Evolutionary conservation across 345 rosid genomes (phyloP), one percentile per base, ranked within the genome.

Genomic region (Lepidium sativum): DNA sequence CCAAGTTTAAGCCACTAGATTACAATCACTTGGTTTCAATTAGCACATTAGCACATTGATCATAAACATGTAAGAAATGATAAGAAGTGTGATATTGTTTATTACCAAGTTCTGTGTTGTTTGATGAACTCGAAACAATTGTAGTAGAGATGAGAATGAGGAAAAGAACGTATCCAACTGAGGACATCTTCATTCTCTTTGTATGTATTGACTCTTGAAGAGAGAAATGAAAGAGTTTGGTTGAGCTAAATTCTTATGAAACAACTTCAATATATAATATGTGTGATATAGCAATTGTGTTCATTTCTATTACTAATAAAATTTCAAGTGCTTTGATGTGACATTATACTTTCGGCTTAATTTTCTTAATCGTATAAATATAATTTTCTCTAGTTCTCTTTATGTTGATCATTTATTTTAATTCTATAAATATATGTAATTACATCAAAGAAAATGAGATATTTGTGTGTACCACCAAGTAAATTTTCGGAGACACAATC

Each of bases 91-190:
- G 7, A 11, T n/a, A 34, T 69, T 8, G 53, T 50, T 62, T 62
- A 70, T 70, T 63, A 71, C 70, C 75, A 63, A 54, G 52, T 63
- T 71, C 65, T 29, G 38, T 69, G 20, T 47, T 14, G 25, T 42
- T 25, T 45, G 57, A 50, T 63, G 63, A 70, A 37, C 68, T 45
- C 2, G 52, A 71, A 48, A 29, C 70, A 11, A 40, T 54, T 17
- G 38, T 63, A 8, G 37, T 27, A 20, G 44, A 63, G 38, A 71
- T 38, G 64, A 38, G 6, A 11, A 54, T 47, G 20, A 70, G 18
- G 27, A 54, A 13, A n/a, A 27, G 1, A 35, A 54, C 4, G 29
- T 25, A 29, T 18, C 13, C 43, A 13, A 8, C 3, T 45, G 64
- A 45, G 39, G 64, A 15, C 18, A 18, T 38, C 51, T 38, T 63